Evolutionary conservation across 352 stramenopile species (phyloP).

Genomic region (Phytopythium sindhum): DNA sequence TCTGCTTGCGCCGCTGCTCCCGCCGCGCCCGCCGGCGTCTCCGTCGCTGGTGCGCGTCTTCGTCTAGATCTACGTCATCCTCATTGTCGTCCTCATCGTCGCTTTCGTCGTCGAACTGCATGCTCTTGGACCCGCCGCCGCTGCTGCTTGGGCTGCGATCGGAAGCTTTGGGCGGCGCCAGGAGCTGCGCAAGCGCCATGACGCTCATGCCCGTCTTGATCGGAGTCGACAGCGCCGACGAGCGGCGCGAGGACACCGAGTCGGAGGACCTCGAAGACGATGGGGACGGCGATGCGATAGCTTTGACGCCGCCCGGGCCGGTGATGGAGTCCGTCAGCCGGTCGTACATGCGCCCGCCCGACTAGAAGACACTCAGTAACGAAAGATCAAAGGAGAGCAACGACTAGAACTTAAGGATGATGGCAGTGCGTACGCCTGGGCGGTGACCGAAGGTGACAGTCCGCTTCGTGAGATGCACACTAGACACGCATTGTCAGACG

Average conservation of each 20-base stretch:
- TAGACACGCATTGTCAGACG: slow-evolving; percentile 18
- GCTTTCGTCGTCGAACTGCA: slow-evolving; percentile 15
- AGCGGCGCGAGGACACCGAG: background rate
- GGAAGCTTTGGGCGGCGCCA: slow-evolving; percentile 34
- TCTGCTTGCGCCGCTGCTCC: background rate
- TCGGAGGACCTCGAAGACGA: background rate
- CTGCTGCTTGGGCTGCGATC: background rate
- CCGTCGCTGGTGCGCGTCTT: slow-evolving; percentile 13
- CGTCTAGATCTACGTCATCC: slow-evolving; percentile 17
- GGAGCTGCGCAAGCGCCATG: slow-evolving; percentile 49
- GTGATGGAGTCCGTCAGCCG: slow-evolving; percentile 38
- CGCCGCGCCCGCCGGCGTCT: too few relatives aligned
- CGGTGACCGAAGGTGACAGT: slow-evolving; percentile 72
- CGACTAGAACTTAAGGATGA: background rate
- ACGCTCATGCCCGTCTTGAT: slow-evolving; percentile 67
- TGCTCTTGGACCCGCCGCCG: background rate
- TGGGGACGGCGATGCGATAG: background rate
- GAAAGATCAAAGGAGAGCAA: background rate
- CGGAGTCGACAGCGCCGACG: slow-evolving; percentile 13
- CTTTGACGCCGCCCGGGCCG: slow-evolving; percentile 11
- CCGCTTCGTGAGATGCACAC: slow-evolving; percentile 34
- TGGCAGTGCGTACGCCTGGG: slow-evolving; percentile 32
- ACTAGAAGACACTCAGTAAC: slow-evolving; percentile 25
- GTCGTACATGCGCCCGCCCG: slow-evolving; percentile 69
- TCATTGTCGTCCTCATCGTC: slow-evolving; percentile 13